Percentiles rank a stretch among this genome's conserved stretches.
phyloP scores from a whole-genome alignment of 1,284 basidiomycete genomes.

The Athelia psychrophila region DNA sequence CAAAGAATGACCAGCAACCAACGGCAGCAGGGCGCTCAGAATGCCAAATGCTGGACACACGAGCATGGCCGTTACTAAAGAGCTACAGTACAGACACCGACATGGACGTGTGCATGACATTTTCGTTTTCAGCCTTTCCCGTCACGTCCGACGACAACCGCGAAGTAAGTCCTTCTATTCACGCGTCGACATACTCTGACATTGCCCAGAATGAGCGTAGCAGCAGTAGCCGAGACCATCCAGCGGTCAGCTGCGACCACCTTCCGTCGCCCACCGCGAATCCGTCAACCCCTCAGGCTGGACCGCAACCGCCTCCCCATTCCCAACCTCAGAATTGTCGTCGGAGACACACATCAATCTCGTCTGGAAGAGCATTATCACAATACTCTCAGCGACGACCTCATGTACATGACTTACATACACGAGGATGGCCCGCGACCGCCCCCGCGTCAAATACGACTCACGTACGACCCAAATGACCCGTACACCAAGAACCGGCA shows the following conservation, averaged over 20 bases:
- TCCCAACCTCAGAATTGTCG: slow-evolving; percentile 59
- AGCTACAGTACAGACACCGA: no score
- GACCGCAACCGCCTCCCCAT: slow-evolving; percentile 57
- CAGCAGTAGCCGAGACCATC: background rate
- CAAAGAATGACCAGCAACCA: no score
- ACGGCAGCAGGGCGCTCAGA: no score
- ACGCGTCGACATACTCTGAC: no score
- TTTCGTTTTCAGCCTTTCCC: no score
- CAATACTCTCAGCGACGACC: slow-evolving; percentile 78
- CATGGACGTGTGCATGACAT: no score
- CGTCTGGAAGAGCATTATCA: slow-evolving; percentile 87
- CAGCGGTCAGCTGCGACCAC: slow-evolving; percentile 23
- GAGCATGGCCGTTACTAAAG: no score
- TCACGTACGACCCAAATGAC: slow-evolving; percentile 73
- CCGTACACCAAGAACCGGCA: slow-evolving; percentile 77
- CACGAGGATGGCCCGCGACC: slow-evolving; percentile 60
- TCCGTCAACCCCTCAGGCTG: slow-evolving; percentile 42
- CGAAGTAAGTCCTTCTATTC: no score
- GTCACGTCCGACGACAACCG: no score
- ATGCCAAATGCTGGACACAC: no score
- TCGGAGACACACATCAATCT: slow-evolving; percentile 73
- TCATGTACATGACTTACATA: slow-evolving; percentile 95
- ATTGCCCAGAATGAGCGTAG: slow-evolving; percentile 9
- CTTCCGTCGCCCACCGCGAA: slow-evolving; percentile 47
- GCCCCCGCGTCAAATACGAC: slow-evolving; percentile 55